phyloP scores from a whole-genome alignment of 345 rosid genomes.

The Corchorus capsularis region DNA sequence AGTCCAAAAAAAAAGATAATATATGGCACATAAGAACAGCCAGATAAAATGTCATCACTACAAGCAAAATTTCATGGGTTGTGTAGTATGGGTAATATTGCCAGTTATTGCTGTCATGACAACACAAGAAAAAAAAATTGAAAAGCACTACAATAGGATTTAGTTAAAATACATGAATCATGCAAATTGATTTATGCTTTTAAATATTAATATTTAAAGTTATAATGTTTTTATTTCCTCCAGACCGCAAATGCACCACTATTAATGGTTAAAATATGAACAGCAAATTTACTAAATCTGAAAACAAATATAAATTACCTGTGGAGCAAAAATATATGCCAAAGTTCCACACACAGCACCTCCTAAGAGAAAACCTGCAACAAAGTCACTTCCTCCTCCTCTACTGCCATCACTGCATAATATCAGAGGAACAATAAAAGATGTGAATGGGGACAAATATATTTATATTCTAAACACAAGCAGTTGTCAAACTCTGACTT shows the following conservation, averaged over 20 bases:
- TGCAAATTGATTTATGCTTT: not conserved
- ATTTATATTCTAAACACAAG: not conserved
- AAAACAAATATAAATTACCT: conserved; percentile 47
- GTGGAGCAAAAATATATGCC: conserved; percentile 61
- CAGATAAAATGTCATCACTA: not conserved
- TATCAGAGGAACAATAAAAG: not conserved
- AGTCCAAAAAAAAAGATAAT: not conserved
- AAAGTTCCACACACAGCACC: conserved; percentile 85
- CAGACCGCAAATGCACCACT: not conserved
- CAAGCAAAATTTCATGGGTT: not conserved
- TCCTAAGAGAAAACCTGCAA: conserved; percentile 85
- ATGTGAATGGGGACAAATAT: not conserved
- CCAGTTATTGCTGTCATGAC: not conserved
- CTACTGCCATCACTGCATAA: conserved; percentile 52
- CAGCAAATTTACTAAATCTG: conserved; percentile 6
- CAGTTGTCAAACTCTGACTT: not conserved
- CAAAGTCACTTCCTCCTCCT: conserved; percentile 70
- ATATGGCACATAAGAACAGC: not conserved
- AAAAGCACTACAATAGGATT: not conserved
- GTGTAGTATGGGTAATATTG: not conserved
- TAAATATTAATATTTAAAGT: not conserved
- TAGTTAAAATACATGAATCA: not conserved
- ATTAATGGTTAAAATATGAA: not conserved
- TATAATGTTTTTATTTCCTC: not conserved
- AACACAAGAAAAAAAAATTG: not conserved